phyloP scores from a whole-genome alignment of 1,284 basidiomycete genomes.

The Trichosporon ovoides region DNA sequence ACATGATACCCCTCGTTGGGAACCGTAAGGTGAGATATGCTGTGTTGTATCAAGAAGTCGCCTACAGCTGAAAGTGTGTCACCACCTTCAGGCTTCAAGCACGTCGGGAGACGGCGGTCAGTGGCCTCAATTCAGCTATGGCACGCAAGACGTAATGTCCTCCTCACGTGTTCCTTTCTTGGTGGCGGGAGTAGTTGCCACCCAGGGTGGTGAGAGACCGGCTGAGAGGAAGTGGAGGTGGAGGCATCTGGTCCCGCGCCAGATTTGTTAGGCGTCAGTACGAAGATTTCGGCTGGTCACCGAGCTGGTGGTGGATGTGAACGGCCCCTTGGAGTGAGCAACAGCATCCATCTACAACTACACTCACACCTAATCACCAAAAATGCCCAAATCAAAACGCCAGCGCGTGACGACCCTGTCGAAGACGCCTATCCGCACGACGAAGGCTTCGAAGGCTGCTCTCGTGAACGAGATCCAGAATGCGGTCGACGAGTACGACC shows the following conservation, averaged over 20 bases:
- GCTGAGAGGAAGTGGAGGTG: not conserved
- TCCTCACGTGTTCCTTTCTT: not conserved
- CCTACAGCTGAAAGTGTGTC: too few relatives aligned
- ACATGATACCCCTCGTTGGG: not conserved
- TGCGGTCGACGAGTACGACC: slow-evolving; percentile 72
- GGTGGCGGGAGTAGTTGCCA: not conserved
- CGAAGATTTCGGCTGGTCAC: slow-evolving; percentile 1
- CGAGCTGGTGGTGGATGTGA: too few relatives aligned
- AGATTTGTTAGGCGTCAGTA: not conserved
- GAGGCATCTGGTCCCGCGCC: slow-evolving; percentile 2
- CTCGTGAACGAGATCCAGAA: slow-evolving; percentile 71
- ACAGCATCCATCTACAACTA: not conserved
- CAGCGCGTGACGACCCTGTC: slow-evolving; percentile 63
- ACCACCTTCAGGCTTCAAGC: too few relatives aligned
- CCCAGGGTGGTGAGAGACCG: too few relatives aligned
- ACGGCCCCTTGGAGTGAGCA: not conserved
- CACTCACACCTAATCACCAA: not conserved
- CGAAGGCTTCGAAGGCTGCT: slow-evolving; percentile 67
- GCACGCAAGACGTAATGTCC: too few relatives aligned
- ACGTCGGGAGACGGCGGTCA: not conserved
- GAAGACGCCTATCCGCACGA: slow-evolving; percentile 54
- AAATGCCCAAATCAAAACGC: slow-evolving; percentile 83
- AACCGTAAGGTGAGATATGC: not conserved
- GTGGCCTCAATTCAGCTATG: too few relatives aligned
- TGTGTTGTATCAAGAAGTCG: not conserved